Base-by-base conservation (phyloP, 192 early-diverging fungal genomes). In the Umbelopsis sp. region DNA sequence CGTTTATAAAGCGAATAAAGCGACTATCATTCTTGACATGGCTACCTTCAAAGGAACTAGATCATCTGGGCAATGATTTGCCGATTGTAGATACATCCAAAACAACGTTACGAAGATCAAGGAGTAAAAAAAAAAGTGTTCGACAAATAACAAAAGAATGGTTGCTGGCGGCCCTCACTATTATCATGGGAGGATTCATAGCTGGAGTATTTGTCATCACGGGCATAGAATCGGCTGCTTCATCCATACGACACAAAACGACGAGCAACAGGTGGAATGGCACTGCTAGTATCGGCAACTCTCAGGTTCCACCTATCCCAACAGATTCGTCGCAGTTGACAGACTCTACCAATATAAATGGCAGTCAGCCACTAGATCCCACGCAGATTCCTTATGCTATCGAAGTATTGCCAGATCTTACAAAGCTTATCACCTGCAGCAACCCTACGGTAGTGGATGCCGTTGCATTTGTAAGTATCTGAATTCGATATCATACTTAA, bases 81-180 rank as follows among this genome's bases (percentile, higher is more conserved):
- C 55, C 55, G 4, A 30, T 61, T 16, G 55, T 15, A 12, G 27
- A 7, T 58, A 11, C 25, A 37, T 16, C 55, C 55, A 27, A 27
- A 49, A 20, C 48, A 21, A 49, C 48, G 48, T 5, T 49, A 13
- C 48, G 48, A 20, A 49, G 55, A 6, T 13, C 27, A 4, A 61
- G 33, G 18, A 61, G 55, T 61, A 25, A 30, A 16, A 61, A 61
- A n/a, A 22, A 30, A 35, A 33, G 18, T n/a, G 10, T 61, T 25
- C 55, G 30, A 16, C 27, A 61, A 25, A 61, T 35, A 61, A 61
- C 25, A 18, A 61, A 61, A 61, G 55, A 61, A 35, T 61, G 55
- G 55, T n/a, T 61, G 55, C 55, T 61, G 13, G 55, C 55, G 30
- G 55, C 55, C 16, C 55, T 61, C 25, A 61, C 55, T 33, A 61